A percentile compares a stretch with the other conserved stretches of the same genome.
These are phyloP conservation scores for Zygnema cylindricum DNA, from an alignment of 139 green algal species.

Conservation along the genomic window DNA sequence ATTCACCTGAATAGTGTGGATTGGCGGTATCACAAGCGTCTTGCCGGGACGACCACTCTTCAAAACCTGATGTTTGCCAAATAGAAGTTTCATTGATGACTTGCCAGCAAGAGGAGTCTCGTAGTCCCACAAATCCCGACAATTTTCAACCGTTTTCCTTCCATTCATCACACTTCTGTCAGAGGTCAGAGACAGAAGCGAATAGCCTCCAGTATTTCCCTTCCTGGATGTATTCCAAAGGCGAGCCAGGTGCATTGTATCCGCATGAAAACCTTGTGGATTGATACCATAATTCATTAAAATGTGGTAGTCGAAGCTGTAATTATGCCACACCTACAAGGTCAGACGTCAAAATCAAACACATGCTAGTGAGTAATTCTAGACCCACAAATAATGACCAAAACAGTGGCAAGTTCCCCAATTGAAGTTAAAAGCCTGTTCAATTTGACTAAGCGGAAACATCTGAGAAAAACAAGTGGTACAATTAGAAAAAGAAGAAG, in stretches of 20 bases:
- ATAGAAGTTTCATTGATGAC: slow-evolving; percentile 90
- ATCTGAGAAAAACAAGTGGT: no score
- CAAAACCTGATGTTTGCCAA: slow-evolving; percentile 78
- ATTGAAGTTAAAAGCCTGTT: no score
- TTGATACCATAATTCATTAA: slow-evolving; percentile 74
- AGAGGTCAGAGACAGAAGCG: slow-evolving; percentile 42
- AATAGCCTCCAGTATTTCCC: slow-evolving; percentile 41
- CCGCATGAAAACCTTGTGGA: slow-evolving; percentile 80
- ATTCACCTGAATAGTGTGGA: not conserved
- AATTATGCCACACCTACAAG: slow-evolving; percentile 96
- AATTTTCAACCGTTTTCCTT: not conserved
- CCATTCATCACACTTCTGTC: slow-evolving; percentile 18
- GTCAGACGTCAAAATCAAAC: no score
- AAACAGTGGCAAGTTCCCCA: no score
- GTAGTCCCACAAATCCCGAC: slow-evolving; percentile 21
- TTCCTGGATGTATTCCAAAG: slow-evolving; percentile 81
- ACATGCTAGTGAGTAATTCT: no score
- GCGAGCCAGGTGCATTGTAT: slow-evolving; percentile 99
- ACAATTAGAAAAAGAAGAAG: no score
- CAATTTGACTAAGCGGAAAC: no score
- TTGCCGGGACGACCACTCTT: slow-evolving; percentile 80
- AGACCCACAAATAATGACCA: no score
- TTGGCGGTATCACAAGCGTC: slow-evolving; percentile 52
- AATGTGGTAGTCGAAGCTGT: slow-evolving; percentile 96
- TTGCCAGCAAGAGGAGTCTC: slow-evolving; percentile 62